Percentiles rank a stretch among this genome's conserved stretches.
Conservation (phyloP, 306 rosid species). For the Cotoneaster glaucophyllus region DNA sequence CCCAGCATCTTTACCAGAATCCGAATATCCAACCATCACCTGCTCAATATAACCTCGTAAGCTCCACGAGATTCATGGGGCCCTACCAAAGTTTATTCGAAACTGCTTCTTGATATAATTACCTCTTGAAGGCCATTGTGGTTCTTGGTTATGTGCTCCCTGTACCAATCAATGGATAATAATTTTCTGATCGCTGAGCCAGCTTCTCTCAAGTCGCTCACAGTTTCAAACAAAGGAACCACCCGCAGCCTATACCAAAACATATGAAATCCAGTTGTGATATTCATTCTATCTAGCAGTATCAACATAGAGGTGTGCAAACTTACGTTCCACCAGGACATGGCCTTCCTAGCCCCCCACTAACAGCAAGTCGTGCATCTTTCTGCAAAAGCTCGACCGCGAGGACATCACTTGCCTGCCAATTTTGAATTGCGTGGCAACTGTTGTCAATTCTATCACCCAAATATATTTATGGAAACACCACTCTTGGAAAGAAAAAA, state of each 20-base stretch:
- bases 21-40: conserved; percentile 98
- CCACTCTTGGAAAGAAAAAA: neutral
- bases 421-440: conserved; percentile 18
- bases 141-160: conserved; percentile 62
- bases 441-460: neutral
- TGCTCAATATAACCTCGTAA: conserved; percentile 28
- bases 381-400: conserved; percentile 96
- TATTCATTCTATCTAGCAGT: neutral
- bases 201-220: conserved; percentile 85
- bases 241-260: conserved; percentile 65
- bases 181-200: conserved; percentile 78
- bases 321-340: conserved; percentile 93
- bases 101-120: neutral
- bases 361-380: conserved; percentile 80
- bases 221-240: conserved; percentile 95
- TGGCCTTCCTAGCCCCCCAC: conserved; percentile 75
- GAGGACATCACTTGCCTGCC: conserved; percentile 92
- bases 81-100: neutral
- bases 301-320: neutral
- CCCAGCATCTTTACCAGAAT: conserved; percentile 98
- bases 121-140: conserved; percentile 95
- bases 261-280: conserved; percentile 6
- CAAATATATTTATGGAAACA: neutral
- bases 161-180: conserved; percentile 83
- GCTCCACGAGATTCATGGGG: conserved; percentile 12